These are phyloP conservation scores for Pascua guehoae DNA, from an alignment of 1,284 basidiomycete genomes.

Conservation along the genomic window DNA sequence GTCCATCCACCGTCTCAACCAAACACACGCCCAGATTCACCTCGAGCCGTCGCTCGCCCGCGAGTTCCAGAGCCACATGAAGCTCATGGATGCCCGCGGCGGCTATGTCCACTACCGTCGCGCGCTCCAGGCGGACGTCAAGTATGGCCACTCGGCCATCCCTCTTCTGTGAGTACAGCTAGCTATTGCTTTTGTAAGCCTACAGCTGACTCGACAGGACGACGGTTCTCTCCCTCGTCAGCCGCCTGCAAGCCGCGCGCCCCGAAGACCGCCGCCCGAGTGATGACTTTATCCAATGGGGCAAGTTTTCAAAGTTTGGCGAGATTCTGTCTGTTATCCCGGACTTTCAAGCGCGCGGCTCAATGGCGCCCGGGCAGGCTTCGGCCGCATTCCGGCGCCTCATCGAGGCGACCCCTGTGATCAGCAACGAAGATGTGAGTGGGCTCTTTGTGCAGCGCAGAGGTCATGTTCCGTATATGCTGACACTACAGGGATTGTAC, in stretches of 20 bases:
- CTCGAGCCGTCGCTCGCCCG: constrained; percentile 22
- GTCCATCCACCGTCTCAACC: constrained; percentile 40
- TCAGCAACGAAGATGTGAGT: constrained; percentile 43
- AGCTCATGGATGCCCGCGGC: constrained; percentile 44
- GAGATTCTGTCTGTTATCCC: constrained; percentile 36
- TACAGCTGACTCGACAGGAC: constrained; percentile 16
- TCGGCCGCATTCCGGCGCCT: constrained; percentile 26
- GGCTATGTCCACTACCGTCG: constrained; percentile 41
- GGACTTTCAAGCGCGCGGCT: constrained; percentile 36
- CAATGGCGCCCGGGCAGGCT: constrained; percentile 23
- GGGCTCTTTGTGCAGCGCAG: neutral
- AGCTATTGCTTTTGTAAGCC: too few species aligned
- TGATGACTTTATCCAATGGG: constrained; percentile 39
- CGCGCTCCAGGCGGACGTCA: constrained; percentile 38
- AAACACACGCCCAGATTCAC: constrained; percentile 36
- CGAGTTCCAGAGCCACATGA: constrained; percentile 40
- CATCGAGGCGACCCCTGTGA: constrained; percentile 36
- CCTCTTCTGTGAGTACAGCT: constrained; percentile 40
- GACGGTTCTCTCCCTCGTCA: constrained; percentile 32
- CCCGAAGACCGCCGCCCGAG: constrained; percentile 32
- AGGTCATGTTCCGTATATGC: constrained; percentile 2
- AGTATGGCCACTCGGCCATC: constrained; percentile 38
- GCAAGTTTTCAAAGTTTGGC: constrained; percentile 41
- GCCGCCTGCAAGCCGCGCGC: constrained; percentile 33
- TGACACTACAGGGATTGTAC: constrained; percentile 27